Evolutionary conservation across 164 flowering plant genomes (phyloP).

Genomic region (Dillenia turbinata): DNA sequence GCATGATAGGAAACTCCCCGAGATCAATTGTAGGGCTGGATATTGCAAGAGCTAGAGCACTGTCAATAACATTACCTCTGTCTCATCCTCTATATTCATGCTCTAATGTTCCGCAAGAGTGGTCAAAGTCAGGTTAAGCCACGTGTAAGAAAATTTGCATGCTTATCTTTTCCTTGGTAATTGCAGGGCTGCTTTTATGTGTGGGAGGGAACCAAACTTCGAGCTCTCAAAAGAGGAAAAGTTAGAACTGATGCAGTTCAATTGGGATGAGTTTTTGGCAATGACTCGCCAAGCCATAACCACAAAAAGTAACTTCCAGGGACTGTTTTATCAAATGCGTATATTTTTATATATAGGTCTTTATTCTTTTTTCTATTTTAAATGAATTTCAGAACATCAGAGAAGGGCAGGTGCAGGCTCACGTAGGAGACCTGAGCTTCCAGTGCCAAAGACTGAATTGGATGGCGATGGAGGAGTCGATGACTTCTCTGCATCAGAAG

Average conservation of each 20-base stretch:
- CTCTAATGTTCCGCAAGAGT: background rate
- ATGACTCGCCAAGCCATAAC: conserved; percentile 73
- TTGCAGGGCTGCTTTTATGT: conserved; percentile 95
- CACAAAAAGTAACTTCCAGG: conserved; percentile 51
- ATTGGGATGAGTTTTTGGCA: conserved; percentile 86
- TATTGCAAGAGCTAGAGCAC: no score
- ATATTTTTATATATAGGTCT: background rate
- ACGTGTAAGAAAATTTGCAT: no score
- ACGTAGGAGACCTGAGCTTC: conserved; percentile 26
- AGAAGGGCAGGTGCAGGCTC: conserved; percentile 37
- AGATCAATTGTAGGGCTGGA: no score
- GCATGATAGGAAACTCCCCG: no score
- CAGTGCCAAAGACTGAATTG: conserved; percentile 29
- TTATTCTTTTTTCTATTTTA: background rate
- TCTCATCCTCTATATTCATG: no score
- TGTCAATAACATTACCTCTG: no score
- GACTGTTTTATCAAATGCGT: no score
- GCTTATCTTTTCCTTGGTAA: background rate
- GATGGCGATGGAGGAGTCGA: conserved; percentile 33
- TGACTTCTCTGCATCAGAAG: conserved; percentile 50
- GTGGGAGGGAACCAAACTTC: conserved; percentile 95
- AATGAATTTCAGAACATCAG: conserved; percentile 40
- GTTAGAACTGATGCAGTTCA: conserved; percentile 56
- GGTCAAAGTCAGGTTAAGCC: background rate
- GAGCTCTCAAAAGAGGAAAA: conserved; percentile 84